Evolutionary conservation across 176 grass and related monocot genomes (phyloP), one percentile per base, ranked within the genome.

Genomic region (Chloris gayana): DNA sequence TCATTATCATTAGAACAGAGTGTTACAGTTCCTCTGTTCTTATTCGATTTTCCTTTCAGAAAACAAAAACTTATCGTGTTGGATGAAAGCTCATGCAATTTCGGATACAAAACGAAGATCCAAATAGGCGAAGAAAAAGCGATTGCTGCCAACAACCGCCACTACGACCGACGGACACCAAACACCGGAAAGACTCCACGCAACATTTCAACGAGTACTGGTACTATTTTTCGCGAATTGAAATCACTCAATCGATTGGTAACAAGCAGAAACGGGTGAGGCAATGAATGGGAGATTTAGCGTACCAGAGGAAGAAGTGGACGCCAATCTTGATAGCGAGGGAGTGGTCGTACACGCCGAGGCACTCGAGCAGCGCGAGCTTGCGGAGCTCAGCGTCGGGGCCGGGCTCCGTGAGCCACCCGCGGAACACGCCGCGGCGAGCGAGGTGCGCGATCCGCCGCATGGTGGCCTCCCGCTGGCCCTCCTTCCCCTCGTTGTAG

Each of bases 291-390:
- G n/a, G n/a, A n/a, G n/a, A n/a, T n/a, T n/a, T 4, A 8, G 14
- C 64, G 56, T 74, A 97, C 94, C 94, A 97, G 59, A 97, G 88
- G 64, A 91, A 93, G 86, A 91, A 97, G 46, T 93, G 91, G 44
- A 97, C 91, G 4, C 91, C 91, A 45, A 89, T 37, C 71, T 97
- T 97, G 81, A 93, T 89, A 41, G 70, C 69, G 46, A 97, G 88
- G n/a, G 94, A 93, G 76, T 97, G 88, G 64, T 97, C 91, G 46
- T 91, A 97, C 51, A 91, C 50, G n/a, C 85, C 94, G 54, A 93
- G 32, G 69, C 84, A 87, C 34, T 97, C 94, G 22, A 97, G 65
- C 10, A 89, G 76, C 14, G 86, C 94, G 29, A 93, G 82, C 71
- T 85, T 87, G 74, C 84, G 74, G 78, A 85, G 84, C 49, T 84